Evolutionary conservation across 345 rosid genomes (phyloP), one percentile per base, ranked within the genome.

Genomic region (Heritiera littoralis): DNA sequence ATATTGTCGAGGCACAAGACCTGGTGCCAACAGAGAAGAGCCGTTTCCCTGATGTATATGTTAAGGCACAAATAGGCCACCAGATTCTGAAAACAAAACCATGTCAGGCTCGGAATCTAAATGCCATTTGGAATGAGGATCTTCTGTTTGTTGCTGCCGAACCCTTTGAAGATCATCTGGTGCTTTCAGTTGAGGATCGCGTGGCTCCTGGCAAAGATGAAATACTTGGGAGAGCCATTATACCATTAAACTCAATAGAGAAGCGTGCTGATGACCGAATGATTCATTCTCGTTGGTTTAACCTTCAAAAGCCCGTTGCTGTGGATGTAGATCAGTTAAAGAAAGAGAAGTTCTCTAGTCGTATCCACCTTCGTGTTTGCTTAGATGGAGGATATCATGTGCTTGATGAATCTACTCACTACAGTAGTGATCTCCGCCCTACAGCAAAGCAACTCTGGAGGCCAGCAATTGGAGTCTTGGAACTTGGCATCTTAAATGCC

Each of bases 301-400:
- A 89, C 83, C 85, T 97, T 65, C 98, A 94, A 82, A 94, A 87
- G 85, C 95, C 94, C 0, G 86, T 89, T 75, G 78, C 91, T 41
- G 91, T 93, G 30, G 99, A 93, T 76, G 85, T 91, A 7, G 98
- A 94, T 81, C 93, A 89, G 80, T 82, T 91, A 74, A 94, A 97
- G 86, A 89, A 85, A 87, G 96, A 96, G 75, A 97, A 94, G 54
- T 97, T 97, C 79, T 89, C 98, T 0, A 97, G 93, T 83, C 86
- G 90, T 80, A 91, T 97, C 87, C 93, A 97, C 80, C 92, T 90
- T 64, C 87, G 99, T 72, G 90, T 97, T 79, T 94, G 97, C 81
- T 89, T 97, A 15, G 99, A 97, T 77, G 99, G 98, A 84, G 99
- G 99, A 23, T 94, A 94, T 30, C 99, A 94, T 82, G 98, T 97